Evolutionary conservation across 2,329 filamentous ascomycete genomes (phyloP).

Genomic region (Diplodia seriata): DNA sequence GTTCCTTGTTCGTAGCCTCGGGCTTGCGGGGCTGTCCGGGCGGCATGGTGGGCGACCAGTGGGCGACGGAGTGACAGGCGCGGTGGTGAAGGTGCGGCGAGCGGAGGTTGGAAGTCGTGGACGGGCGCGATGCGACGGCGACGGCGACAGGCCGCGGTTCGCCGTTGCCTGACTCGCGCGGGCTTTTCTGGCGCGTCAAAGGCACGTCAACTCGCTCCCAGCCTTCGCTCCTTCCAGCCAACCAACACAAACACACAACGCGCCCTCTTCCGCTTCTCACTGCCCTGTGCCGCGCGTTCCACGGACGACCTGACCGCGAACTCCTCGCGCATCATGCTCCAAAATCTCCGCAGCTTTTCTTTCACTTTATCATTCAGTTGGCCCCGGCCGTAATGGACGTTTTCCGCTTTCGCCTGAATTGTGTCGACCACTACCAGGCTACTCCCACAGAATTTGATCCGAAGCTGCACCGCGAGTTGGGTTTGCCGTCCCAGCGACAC

Average conservation of each 20-base stretch:
- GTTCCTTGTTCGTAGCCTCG: slow-evolving; percentile 73
- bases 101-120: slow-evolving; percentile 19
- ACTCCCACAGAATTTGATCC: slow-evolving; percentile 82
- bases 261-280: neutral
- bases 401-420: slow-evolving; percentile 92
- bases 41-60: slow-evolving; percentile 49
- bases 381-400: slow-evolving; percentile 63
- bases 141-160: neutral
- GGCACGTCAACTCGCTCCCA: slow-evolving; percentile 22
- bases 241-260: slow-evolving; percentile 18
- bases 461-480: slow-evolving; percentile 70
- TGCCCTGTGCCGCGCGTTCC: neutral
- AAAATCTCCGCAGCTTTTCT: neutral
- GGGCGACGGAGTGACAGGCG: slow-evolving; percentile 3
- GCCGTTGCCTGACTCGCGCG: slow-evolving; percentile 22
- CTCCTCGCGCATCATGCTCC: slow-evolving; percentile 13
- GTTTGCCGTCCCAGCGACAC: slow-evolving; percentile 60
- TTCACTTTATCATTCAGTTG: neutral
- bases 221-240: slow-evolving; percentile 18
- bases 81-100: slow-evolving; percentile 8
- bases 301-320: neutral
- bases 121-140: neutral
- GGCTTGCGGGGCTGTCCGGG: slow-evolving; percentile 58
- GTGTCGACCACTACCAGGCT: slow-evolving; percentile 92
- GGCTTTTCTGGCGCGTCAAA: slow-evolving; percentile 9